Base-by-base conservation (phyloP, 148 eudicot genomes). In the Cornus florida region DNA sequence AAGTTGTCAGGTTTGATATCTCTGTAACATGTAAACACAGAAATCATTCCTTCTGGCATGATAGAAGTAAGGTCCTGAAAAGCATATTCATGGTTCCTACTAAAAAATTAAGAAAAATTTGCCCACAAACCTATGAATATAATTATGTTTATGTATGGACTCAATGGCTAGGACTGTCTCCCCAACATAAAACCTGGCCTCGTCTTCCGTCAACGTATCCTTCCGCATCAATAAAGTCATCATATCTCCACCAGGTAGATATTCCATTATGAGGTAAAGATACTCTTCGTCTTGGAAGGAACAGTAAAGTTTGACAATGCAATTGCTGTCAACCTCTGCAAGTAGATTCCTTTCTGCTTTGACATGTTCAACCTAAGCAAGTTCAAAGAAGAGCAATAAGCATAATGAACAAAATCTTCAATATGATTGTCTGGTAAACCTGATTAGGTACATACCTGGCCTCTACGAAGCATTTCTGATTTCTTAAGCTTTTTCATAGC, bases 171-270 rank as follows among this genome's bases (percentile, higher is more conserved):
- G 89, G 70, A 96, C 94, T 69, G 99, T 96, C 88, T 96, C 99
- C 62, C 90, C 99, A 69, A 96, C 95, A 80, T 96, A 96, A 82
- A 96, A 96, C 83, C 93, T 89, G 33, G 98, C 99, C 87, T 96
- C 99, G 77, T 91, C 90, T 86, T 96, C 99, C 23, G 97, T 93
- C 73, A 96, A 80, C 39, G 93, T 96, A 82, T 96, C 99, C 85
- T 96, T 96, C 11, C 99, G 91, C 99, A 96, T 96, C 75, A 96
- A 89, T 84, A 96, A 85, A 65, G 99, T 96, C 99, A 96, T 96
- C 98, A 96, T 96, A 87, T 96, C 99, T 78, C 99, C 99, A 73
- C 99, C 99, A 80, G 99, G 99, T 67, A 96, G 89, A 83, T 96
- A 96, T 82, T 96, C 99, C 99, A 96, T 96, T 78, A 96, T 87